Evolutionary conservation across 164 flowering plant genomes (phyloP).

Genomic region (Kalanchoe fedtschenkoi): DNA sequence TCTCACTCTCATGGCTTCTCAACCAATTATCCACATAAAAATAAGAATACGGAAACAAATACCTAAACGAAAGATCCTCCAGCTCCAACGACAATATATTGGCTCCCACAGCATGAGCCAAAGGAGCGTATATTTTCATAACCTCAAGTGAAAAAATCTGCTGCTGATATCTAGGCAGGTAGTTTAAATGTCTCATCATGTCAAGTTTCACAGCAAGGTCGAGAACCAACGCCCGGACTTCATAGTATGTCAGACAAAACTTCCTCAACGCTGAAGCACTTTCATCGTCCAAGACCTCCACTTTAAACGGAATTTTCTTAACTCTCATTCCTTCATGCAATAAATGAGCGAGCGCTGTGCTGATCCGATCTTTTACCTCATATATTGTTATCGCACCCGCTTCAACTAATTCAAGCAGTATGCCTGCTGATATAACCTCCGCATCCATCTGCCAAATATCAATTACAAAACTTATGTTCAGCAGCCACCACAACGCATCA

Average conservation of each 20-base stretch:
- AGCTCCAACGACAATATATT: constrained; percentile 51
- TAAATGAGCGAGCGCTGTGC: constrained; percentile 62
- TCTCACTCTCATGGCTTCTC: constrained; percentile 56
- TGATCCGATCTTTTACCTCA: constrained; percentile 45
- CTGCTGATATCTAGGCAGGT: constrained; percentile 69
- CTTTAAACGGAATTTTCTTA: constrained; percentile 42
- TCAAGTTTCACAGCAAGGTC: constrained; percentile 71
- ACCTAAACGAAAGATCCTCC: constrained; percentile 76
- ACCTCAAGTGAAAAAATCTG: constrained; percentile 61
- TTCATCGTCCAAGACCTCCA: constrained; percentile 58
- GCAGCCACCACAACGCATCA: no score
- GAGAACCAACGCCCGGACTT: constrained; percentile 63
- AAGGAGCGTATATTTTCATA: constrained; percentile 69
- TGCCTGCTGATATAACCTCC: constrained; percentile 78
- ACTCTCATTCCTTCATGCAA: constrained; percentile 66
- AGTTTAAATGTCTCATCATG: constrained; percentile 66
- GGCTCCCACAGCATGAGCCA: constrained; percentile 77
- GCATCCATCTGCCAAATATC: constrained; percentile 67
- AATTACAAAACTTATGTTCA: neutral
- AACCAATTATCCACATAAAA: constrained; percentile 75
- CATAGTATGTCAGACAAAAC: constrained; percentile 75
- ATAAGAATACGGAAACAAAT: constrained; percentile 76
- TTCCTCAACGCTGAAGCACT: constrained; percentile 57
- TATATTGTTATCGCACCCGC: constrained; percentile 41
- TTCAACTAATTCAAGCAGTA: constrained; percentile 56